phyloP scores from a whole-genome alignment of 306 rosid species.

The Glycyrrhiza uralensis region DNA sequence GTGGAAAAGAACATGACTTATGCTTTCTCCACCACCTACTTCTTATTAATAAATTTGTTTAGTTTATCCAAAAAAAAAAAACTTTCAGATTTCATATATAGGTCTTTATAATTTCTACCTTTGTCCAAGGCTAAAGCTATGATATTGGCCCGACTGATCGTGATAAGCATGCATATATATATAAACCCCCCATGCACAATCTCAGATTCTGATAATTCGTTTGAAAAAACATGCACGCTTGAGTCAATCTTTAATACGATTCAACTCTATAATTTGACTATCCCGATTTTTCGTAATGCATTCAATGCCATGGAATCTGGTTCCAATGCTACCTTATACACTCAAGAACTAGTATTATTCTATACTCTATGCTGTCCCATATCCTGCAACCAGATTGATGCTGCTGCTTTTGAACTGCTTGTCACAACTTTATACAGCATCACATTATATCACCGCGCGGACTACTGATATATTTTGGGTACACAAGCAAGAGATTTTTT shows the following conservation, averaged over 20 bases:
- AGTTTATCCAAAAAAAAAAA: too few species aligned
- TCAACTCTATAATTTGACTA: not conserved
- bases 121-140: not conserved
- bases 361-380: constrained; percentile 24
- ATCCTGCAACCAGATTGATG: constrained; percentile 43
- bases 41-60: too few species aligned
- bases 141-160: not conserved
- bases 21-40: too few species aligned
- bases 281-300: not conserved
- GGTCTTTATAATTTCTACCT: too few species aligned
- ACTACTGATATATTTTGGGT: constrained; percentile 30
- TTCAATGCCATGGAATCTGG: constrained; percentile 14
- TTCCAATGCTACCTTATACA: not conserved
- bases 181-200: too few species aligned
- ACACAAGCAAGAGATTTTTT: constrained; percentile 49
- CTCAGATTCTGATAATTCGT: not conserved
- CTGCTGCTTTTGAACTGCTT: constrained; percentile 38
- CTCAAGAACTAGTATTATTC: constrained; percentile 14
- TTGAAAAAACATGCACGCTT: not conserved
- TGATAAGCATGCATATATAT: too few species aligned
- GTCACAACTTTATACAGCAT: constrained; percentile 42
- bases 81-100: too few species aligned
- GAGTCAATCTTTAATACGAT: constrained; percentile 9
- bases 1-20: too few species aligned
- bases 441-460: constrained; percentile 31